phyloP scores from a whole-genome alignment of 2,329 filamentous ascomycete genomes.

The Hypoxylon sp. region DNA sequence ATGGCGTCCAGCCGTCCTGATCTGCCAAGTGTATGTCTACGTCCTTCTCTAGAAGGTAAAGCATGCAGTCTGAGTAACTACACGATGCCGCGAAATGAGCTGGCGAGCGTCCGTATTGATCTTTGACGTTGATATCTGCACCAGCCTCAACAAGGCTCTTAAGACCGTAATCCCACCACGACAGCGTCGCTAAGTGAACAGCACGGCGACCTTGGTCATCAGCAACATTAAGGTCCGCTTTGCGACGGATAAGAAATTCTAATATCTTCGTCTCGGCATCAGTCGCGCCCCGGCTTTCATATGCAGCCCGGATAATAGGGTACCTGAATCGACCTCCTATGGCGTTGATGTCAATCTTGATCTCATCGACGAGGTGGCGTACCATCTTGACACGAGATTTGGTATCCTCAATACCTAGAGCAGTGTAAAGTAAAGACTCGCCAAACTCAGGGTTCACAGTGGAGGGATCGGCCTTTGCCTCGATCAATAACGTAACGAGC shows the following conservation, averaged over 20 bases:
- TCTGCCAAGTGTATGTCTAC: conserved; percentile 12
- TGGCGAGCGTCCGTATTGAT: conserved; percentile 4
- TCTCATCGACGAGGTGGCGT: conserved; percentile 7
- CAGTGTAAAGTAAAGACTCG: neutral
- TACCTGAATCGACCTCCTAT: neutral
- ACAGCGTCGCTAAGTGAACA: neutral
- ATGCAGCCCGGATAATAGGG: neutral
- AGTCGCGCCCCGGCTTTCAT: neutral
- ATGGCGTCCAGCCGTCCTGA: conserved; percentile 27
- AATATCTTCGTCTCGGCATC: neutral
- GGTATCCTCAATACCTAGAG: neutral
- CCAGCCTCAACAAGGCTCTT: conserved; percentile 14
- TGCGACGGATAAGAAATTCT: conserved; percentile 3
- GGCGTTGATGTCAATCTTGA: conserved; percentile 4
- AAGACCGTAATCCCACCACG: neutral
- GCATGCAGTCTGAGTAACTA: neutral
- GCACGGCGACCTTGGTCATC: conserved; percentile 2
- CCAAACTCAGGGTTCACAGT: neutral
- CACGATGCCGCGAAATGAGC: conserved; percentile 5
- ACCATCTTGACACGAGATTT: neutral
- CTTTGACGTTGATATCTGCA: conserved; percentile 7
- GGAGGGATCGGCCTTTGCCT: neutral
- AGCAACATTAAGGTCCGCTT: conserved; percentile 1
- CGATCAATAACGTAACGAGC: conserved; percentile 5
- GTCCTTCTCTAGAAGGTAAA: conserved; percentile 1